Evolutionary conservation across 306 rosid species (phyloP).

Genomic region (Leucaena leucocephala): DNA sequence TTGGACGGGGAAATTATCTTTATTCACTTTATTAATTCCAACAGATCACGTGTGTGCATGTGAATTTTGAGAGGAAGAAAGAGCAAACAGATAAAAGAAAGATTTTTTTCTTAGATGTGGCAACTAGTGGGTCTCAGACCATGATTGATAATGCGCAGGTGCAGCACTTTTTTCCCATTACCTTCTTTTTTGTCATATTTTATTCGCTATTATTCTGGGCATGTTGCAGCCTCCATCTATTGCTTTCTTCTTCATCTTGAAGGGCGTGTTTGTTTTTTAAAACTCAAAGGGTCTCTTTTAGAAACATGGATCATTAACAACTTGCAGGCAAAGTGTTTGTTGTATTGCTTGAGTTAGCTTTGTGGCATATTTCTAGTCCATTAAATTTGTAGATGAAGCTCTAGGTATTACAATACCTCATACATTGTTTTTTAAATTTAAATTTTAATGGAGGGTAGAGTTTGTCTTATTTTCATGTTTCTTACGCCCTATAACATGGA

Average conservation of each 20-base stretch:
- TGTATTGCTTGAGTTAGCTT: slow-evolving; percentile 4
- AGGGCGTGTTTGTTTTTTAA: neutral
- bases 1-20: slow-evolving; percentile 8
- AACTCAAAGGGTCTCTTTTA: neutral
- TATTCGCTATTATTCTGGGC: slow-evolving; percentile 38
- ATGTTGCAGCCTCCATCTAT: slow-evolving; percentile 31
- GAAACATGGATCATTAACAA: slow-evolving; percentile 35
- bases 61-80: slow-evolving; percentile 55
- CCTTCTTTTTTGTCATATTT: slow-evolving; percentile 45
- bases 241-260: slow-evolving; percentile 20
- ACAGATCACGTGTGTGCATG: slow-evolving; percentile 70
- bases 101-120: slow-evolving; percentile 42
- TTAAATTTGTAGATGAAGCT: neutral
- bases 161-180: slow-evolving; percentile 57
- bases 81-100: neutral
- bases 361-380: neutral
- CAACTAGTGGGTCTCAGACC: slow-evolving; percentile 61
- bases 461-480: slow-evolving; percentile 66
- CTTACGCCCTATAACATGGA: slow-evolving; percentile 68
- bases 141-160: slow-evolving; percentile 54
- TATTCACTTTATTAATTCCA: slow-evolving; percentile 31
- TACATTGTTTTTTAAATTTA: neutral
- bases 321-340: neutral
- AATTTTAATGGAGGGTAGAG: slow-evolving; percentile 36
- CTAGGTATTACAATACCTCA: neutral